Base-by-base conservation (phyloP, 441 rosid species). In the Eutrema salsugineum region DNA sequence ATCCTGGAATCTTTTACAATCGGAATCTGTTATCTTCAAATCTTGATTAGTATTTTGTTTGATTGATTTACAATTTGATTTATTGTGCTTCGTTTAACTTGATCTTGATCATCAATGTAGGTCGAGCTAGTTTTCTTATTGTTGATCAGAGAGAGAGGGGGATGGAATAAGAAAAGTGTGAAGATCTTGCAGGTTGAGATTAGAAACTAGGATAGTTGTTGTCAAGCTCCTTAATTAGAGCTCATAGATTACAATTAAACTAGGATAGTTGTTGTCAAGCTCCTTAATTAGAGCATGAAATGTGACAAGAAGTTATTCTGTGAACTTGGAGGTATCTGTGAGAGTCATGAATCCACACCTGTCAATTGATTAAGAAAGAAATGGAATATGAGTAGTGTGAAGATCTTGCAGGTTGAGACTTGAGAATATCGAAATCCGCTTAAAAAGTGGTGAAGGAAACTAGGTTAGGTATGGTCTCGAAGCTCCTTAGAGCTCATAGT, bases 81-180 rank as follows among this genome's bases (percentile, higher is more conserved):
- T n/a, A n/a, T n/a, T n/a, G n/a, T n/a, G n/a, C n/a, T n/a, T n/a
- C n/a, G n/a, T n/a, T n/a, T n/a, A n/a, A 54, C 53, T 67, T 67
- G 51, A 67, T 67, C 60, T 15, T 7, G 51, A 70, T 59, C 42
- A 9, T 16, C 2, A 58, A 20, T 56, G 72, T 56, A 54, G 42
- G 30, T 42, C 5, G 38, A 63, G 15, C 11, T 16, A 6, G 16
- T 28, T 43, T 44, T 11, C 11, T 44, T 44, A 17, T 6, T 16
- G 12, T 4, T 40, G 62, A 53, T 66, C 32, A 33, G 14, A 55
- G 27, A 27, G 1, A 2, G 4, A 2, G 38, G 4, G 14, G 2
- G n/a, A 55, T 11, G 20, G 22, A 62, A 5, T 19, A 33, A 35
- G 48, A 68, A 30, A 24, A 55, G 0, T 28, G 58, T 35, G 30